Evolutionary conservation across 1,284 basidiomycete species (phyloP).

Genomic region (Abortiporus biennis): DNA sequence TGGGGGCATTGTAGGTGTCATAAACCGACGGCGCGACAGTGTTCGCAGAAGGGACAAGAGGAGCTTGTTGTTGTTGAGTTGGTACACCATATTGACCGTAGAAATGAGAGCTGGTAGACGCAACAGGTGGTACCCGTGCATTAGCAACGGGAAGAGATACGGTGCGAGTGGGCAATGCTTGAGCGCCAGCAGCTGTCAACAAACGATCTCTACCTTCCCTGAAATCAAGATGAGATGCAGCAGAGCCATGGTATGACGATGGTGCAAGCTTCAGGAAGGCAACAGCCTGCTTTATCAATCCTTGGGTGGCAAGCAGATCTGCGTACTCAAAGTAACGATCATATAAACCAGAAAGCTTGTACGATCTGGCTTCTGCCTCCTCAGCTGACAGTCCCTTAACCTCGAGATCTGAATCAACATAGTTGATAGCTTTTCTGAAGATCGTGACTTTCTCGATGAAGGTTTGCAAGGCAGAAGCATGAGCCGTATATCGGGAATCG

Average conservation of each 20-base stretch:
- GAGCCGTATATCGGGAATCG: slow-evolving; percentile 75
- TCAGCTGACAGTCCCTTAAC: slow-evolving; percentile 20
- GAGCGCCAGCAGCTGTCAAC: slow-evolving; percentile 39
- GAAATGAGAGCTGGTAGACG: slow-evolving; percentile 16
- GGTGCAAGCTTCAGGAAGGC: slow-evolving; percentile 82
- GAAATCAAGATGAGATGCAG: slow-evolving; percentile 46
- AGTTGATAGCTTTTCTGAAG: slow-evolving; percentile 87
- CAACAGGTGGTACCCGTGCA: slow-evolving; percentile 10
- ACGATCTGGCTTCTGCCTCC: slow-evolving; percentile 56
- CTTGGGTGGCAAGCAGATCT: slow-evolving; percentile 86
- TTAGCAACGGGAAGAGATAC: slow-evolving; percentile 19
- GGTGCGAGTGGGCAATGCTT: slow-evolving; percentile 25
- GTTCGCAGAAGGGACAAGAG: slow-evolving; percentile 9
- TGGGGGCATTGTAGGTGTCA: slow-evolving; percentile 16
- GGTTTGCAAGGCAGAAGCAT: slow-evolving; percentile 85
- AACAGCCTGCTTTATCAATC: slow-evolving; percentile 80
- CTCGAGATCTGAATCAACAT: slow-evolving; percentile 76
- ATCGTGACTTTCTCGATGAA: slow-evolving; percentile 97
- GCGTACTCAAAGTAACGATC: slow-evolving; percentile 97
- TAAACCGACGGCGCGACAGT: slow-evolving; percentile 17
- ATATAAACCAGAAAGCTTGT: slow-evolving; percentile 84
- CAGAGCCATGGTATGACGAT: slow-evolving; percentile 64
- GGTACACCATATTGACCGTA: slow-evolving; percentile 20
- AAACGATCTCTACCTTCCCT: slow-evolving; percentile 61
- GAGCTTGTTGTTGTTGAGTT: slow-evolving; percentile 14